phyloP scores from a whole-genome alignment of 495 filamentous ascomycete genomes.

The Trichocladium antarcticum region DNA sequence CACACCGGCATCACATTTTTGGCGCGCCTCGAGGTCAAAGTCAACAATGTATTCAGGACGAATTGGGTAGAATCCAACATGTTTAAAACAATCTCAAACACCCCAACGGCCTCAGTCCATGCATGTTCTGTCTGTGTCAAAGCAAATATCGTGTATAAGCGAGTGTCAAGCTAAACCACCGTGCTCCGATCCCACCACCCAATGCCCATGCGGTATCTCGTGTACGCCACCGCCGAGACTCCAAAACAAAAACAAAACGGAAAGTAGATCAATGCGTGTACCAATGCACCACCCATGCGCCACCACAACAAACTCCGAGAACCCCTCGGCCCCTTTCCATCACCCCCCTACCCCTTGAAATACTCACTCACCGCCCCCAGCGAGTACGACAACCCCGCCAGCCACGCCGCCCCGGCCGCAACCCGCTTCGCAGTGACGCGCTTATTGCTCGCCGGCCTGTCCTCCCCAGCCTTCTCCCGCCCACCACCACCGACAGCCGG shows the following conservation, averaged over 20 bases:
- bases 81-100: too few species aligned
- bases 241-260: not conserved
- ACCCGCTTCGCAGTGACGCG: slow-evolving; percentile 40
- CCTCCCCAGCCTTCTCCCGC: not conserved
- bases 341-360: slow-evolving; percentile 47
- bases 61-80: too few species aligned
- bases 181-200: not conserved
- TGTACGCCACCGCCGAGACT: slow-evolving; percentile 1
- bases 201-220: not conserved
- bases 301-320: slow-evolving; percentile 21
- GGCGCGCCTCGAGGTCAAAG: too few species aligned
- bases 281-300: not conserved
- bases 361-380: slow-evolving; percentile 59
- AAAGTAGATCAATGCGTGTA: not conserved
- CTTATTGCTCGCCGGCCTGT: slow-evolving; percentile 16
- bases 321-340: slow-evolving; percentile 44
- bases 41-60: too few species aligned
- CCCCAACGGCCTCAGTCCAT: too few species aligned
- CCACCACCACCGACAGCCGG: slow-evolving; percentile 5
- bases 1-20: too few species aligned
- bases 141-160: too few species aligned
- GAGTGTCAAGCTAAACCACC: not conserved
- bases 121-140: too few species aligned
- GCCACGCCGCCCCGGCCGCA: slow-evolving; percentile 45
- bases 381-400: slow-evolving; percentile 54